Conservation (phyloP, 1,284 basidiomycete genomes). For the Sporisorium scitamineum region DNA sequence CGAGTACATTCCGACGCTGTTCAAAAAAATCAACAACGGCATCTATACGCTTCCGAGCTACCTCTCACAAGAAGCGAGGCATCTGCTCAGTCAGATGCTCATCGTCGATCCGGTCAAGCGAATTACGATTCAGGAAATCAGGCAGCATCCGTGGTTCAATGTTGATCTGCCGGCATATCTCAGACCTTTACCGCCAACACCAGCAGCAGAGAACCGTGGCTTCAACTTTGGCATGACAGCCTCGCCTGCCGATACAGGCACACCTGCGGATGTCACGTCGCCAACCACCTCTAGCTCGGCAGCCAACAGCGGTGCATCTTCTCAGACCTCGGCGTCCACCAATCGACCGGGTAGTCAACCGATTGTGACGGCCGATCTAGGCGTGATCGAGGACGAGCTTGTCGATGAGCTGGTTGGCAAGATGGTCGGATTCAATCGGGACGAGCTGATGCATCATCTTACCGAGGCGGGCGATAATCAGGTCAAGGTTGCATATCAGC, state of each 20-base stretch:
- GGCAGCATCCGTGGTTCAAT: constrained; percentile 67
- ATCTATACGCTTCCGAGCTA: constrained; percentile 66
- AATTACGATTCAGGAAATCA: constrained; percentile 67
- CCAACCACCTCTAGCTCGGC: constrained; percentile 22
- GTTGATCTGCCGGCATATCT: constrained; percentile 65
- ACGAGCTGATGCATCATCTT: constrained; percentile 87
- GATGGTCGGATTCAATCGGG: constrained; percentile 81
- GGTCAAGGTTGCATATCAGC: constrained; percentile 95
- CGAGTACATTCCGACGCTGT: constrained; percentile 68
- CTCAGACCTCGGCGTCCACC: constrained; percentile 29
- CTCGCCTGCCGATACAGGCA: constrained; percentile 34
- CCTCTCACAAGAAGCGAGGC: constrained; percentile 63
- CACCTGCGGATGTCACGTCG: constrained; percentile 33
- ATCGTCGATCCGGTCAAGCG: constrained; percentile 68
- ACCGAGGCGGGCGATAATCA: constrained; percentile 89
- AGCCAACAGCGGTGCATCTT: constrained; percentile 25
- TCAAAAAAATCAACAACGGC: constrained; percentile 69
- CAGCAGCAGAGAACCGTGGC: constrained; percentile 71
- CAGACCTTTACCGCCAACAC: constrained; percentile 82
- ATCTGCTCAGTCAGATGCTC: constrained; percentile 67
- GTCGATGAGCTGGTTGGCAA: constrained; percentile 83
- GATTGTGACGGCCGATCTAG: constrained; percentile 73
- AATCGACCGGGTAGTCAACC: constrained; percentile 36
- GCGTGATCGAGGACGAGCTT: constrained; percentile 87
- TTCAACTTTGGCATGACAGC: constrained; percentile 71